Evolutionary conservation across 495 filamentous ascomycete genomes (phyloP), one percentile per base, ranked within the genome.

Genomic region (Penicillium simplicissimum): DNA sequence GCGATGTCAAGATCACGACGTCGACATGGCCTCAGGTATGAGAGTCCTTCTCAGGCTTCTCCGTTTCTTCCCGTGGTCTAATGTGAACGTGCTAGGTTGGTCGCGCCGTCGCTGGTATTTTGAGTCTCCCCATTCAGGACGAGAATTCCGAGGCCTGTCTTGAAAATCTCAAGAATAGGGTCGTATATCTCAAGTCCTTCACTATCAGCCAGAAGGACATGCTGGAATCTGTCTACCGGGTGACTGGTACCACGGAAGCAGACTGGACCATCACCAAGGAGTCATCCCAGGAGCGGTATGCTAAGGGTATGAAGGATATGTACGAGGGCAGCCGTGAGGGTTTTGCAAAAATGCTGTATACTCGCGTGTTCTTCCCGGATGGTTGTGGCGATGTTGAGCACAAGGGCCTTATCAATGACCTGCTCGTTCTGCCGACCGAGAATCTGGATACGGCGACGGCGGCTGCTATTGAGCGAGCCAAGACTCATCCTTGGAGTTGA

Each of bases 221-320:
- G 73, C 69, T 86, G 33, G 81, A 80, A 11, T 74, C 76, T 8
- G 69, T 77, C 8, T 70, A 82, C 59, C 81, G 84, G 1, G 85
- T 86, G 0, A 81, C 81, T 0, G 82, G 80, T 1, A 80, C 77
- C 0, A 79, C 67, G n/a, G 71, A 79, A 45, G 62, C 40, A 0
- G 85, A 88, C 57, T 91, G 88, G 88, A 79, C 66, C 1, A 79
- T 90, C 42, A 69, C 49, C 4, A 55, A 79, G 15, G 77, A 84
- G 68, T 37, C 69, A 0, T 59, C 69, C 0, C 64, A 67, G 35
- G 71, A 85, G 67, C 77, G 83, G 0, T 83, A 75, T 58, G 58
- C 71, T 57, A 60, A 72, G 7, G 84, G 77, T 0, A 17, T 74
- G 45, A 72, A 70, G 64, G 66, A 62, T 47, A 45, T 87, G 63